Evolutionary conservation across 1,139 yeast genomes (phyloP).

Genomic region (Candida tetrigidarum): DNA sequence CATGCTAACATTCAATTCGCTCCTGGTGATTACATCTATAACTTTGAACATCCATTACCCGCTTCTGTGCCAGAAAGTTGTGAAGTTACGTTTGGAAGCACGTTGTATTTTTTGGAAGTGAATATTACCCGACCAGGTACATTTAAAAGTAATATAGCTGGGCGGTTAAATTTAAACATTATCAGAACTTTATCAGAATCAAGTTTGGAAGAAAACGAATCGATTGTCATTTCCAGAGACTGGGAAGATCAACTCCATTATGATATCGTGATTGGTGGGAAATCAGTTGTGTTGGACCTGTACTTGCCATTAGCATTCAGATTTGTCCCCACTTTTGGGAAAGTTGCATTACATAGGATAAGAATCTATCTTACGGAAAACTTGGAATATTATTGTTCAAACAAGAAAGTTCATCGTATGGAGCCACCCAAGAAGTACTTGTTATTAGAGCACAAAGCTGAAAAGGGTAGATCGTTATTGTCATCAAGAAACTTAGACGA

Average conservation of each 20-base stretch:
- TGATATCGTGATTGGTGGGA: conserved; percentile 88
- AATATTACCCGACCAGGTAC: conserved; percentile 77
- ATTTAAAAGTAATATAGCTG: conserved; percentile 75
- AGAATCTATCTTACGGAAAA: conserved; percentile 87
- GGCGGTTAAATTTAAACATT: conserved; percentile 64
- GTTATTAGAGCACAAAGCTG: conserved; percentile 78
- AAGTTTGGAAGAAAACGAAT: conserved; percentile 88
- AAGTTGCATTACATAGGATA: conserved; percentile 84
- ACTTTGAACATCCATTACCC: conserved; percentile 88
- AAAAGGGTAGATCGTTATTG: conserved; percentile 49
- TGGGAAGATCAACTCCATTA: conserved; percentile 95
- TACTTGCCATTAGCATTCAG: conserved; percentile 83
- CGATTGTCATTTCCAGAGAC: conserved; percentile 84
- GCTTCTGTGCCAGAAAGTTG: conserved; percentile 84
- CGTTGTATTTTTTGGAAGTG: conserved; percentile 71
- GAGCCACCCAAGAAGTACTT: conserved; percentile 87
- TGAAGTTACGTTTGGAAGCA: conserved; percentile 79
- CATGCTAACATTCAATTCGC: conserved; percentile 35
- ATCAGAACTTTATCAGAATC: conserved; percentile 79
- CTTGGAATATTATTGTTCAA: conserved; percentile 83
- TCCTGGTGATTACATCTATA: conserved; percentile 92
- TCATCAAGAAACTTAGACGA: conserved; percentile 17
- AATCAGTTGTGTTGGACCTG: conserved; percentile 82
- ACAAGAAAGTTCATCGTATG: conserved; percentile 85
- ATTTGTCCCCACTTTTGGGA: conserved; percentile 79